These are phyloP conservation scores for Phoenix roebelenii DNA, from an alignment of 176 grass and related monocot genomes.

Conservation along the genomic window DNA sequence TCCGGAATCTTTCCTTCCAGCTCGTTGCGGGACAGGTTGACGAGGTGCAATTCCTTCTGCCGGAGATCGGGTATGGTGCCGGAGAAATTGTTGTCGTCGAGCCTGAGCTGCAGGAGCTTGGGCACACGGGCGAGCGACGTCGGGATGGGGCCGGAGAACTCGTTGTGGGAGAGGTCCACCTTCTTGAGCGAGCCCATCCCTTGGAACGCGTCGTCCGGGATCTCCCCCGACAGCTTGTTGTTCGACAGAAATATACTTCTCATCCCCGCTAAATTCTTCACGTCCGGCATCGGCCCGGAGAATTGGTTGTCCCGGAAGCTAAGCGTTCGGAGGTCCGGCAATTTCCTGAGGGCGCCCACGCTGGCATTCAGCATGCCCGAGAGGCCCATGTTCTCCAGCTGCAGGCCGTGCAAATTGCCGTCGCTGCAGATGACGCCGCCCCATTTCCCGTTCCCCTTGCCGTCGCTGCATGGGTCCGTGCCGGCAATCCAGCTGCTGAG, in stretches of 20 bases:
- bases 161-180: constrained; percentile 45
- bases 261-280: constrained; percentile 37
- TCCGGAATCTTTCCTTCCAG: constrained; percentile 63
- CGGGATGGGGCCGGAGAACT: constrained; percentile 60
- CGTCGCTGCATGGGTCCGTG: constrained; percentile 37
- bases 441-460: constrained; percentile 24
- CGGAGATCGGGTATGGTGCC: constrained; percentile 53
- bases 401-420: constrained; percentile 43
- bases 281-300: constrained; percentile 45
- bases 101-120: constrained; percentile 46
- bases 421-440: constrained; percentile 56
- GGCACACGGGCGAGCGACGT: constrained; percentile 46
- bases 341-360: constrained; percentile 21
- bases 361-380: constrained; percentile 41
- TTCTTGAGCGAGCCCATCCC: constrained; percentile 76
- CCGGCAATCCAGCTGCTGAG: constrained; percentile 42
- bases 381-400: constrained; percentile 65
- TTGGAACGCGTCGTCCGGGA: constrained; percentile 53
- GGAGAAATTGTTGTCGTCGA: constrained; percentile 58
- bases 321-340: constrained; percentile 44
- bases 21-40: constrained; percentile 53
- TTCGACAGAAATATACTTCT: constrained; percentile 48
- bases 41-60: constrained; percentile 29
- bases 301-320: constrained; percentile 73
- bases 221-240: constrained; percentile 55